Evolutionary conservation across 2,329 filamentous ascomycete genomes (phyloP), one percentile per base, ranked within the genome.

Genomic region (Colletotrichum godetiae): DNA sequence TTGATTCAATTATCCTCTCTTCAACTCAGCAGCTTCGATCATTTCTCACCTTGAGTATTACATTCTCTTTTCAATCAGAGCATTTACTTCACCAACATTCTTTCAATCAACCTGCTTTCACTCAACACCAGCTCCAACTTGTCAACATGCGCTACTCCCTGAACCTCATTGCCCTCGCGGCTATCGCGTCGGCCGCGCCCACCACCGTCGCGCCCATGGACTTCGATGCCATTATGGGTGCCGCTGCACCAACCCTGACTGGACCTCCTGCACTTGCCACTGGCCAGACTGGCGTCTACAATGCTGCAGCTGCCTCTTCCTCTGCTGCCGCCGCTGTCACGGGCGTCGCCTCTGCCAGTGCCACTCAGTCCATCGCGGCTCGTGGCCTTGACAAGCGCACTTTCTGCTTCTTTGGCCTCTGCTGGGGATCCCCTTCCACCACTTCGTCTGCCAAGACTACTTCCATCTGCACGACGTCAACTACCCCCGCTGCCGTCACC

Each of bases 111-210:
- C 29, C 19, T 11, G 11, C 22, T n/a, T n/a, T 11, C 49, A 24
- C 27, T 56, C 53, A 19, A 37, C 37, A 24, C 15, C 3, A 55
- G 24, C 4, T 19, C 19, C 19, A n/a, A 19, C 5, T 5, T 12
- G 11, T 71, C 35, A 66, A 29, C n/a, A 73, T 73, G 71, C 10
- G 49, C 8, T 59, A 61, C n/a, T 13, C 22, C 3, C 37, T 73
- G 31, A n/a, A 46, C 49, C 29, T 73, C 61, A 29, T 66, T 52
- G 60, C 71, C 49, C 71, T 73, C 13, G 67, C 67, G 49, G 71
- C 33, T 33, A 49, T 73, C 22, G 67, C 19, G 3, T 33, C 60
- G n/a, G 71, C 71, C 65, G 56, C 67, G 27, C 71, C 71, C 2
- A 52, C 71, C 22, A 27, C 19, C 1, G n/a, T 11, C 1, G 35